Evolutionary conservation across 2,329 filamentous ascomycete genomes (phyloP), one percentile per base, ranked within the genome.

Genomic region (Pleurostoma richardsiae): DNA sequence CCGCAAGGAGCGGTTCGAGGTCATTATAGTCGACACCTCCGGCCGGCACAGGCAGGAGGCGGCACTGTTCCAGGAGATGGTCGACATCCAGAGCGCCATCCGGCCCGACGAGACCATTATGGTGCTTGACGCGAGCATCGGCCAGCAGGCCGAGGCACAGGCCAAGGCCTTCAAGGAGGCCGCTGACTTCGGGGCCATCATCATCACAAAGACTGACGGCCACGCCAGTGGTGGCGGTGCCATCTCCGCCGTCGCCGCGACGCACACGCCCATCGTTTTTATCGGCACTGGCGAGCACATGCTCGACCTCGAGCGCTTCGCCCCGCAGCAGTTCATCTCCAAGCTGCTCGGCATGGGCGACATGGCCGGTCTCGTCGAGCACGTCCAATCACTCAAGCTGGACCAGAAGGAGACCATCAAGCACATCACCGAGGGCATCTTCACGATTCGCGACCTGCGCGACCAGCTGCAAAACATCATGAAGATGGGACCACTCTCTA

Each of bases 401-500:
- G 91, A 97, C 67, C 94, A 96, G 56, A 97, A 99, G 69, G 92
- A 97, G 59, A 97, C 94, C 4, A 96, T 99, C 78, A 99, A 99
- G 74, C 92, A 99, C 71, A 95, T 99, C 55, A 87, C 90, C 5
- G 92, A 96, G 61, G 94, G 94, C 47, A 91, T 96, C 53, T 99
- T 97, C 68, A 96, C 94, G 0, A 80, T 99, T 31, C 86, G 94
- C 46, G 94, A 99, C 64, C 78, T 99, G 55, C 83, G 94, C 26
- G 94, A 99, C 64, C 95, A 99, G 63, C 82, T 99, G 10, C 87
- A 86, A 49, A 97, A 97, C 60, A 96, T 99, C 61, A 96, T 97
- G 90, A 99, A 99, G 73, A 97, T 99, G 94, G 94, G 94, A 0
- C 94, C 94, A 0, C 72, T 99, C 2, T 95, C 88, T 19, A 97